phyloP scores from a whole-genome alignment of 257 asterid species.

The Nicotiana obtusifolia region DNA sequence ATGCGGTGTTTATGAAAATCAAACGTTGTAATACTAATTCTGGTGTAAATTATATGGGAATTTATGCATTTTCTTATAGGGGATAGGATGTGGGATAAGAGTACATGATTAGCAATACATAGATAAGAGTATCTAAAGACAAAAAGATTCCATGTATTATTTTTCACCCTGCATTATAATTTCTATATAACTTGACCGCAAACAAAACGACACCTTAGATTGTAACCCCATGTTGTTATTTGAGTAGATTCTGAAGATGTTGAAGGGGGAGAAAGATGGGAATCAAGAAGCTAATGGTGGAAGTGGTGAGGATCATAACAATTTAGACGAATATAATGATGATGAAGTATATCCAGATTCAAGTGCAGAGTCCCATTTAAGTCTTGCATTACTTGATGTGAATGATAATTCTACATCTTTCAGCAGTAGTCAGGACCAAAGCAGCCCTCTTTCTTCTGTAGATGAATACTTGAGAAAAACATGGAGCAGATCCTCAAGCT shows the following conservation, averaged over 20 bases:
- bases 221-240: not conserved
- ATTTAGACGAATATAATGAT: conserved; percentile 42
- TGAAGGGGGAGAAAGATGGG: conserved; percentile 42
- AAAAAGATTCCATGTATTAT: not conserved
- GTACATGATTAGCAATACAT: not conserved
- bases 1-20: not conserved
- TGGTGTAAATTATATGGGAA: not conserved
- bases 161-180: not conserved
- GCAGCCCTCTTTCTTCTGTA: conserved; percentile 60
- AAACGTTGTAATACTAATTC: not conserved
- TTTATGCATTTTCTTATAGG: not conserved
- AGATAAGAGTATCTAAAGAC: not conserved
- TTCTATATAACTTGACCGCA: not conserved
- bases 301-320: conserved; percentile 21
- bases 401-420: conserved; percentile 47
- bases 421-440: conserved; percentile 71
- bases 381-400: conserved; percentile 69
- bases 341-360: conserved; percentile 92
- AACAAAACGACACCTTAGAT: too few species aligned
- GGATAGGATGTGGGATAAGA: not conserved
- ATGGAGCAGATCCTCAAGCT: conserved; percentile 75
- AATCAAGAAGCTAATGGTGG: conserved; percentile 16
- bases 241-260: conserved; percentile 47
- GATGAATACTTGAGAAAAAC: conserved; percentile 61
- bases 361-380: conserved; percentile 70